phyloP scores from a whole-genome alignment of 2,329 filamentous ascomycete species.

The Ilyonectria destructans region DNA sequence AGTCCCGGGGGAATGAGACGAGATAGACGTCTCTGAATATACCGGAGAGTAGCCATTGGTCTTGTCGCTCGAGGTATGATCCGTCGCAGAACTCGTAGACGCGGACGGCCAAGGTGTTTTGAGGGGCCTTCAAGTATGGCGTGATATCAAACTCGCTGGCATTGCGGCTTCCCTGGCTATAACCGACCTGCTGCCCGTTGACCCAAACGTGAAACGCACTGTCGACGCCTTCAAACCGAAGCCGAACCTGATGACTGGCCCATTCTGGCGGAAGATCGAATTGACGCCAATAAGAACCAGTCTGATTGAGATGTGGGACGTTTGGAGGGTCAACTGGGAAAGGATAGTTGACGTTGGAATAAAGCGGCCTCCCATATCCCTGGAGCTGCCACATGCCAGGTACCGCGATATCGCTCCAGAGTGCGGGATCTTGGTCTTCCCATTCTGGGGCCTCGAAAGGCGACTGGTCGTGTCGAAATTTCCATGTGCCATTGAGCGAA shows the following conservation, averaged over 20 bases:
- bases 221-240: constrained; percentile 80
- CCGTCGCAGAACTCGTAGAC: constrained; percentile 80
- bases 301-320: constrained; percentile 74
- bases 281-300: constrained; percentile 71
- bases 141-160: constrained; percentile 80
- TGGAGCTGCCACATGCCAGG: constrained; percentile 80
- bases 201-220: constrained; percentile 79
- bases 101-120: constrained; percentile 69
- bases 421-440: constrained; percentile 20
- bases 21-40: constrained; percentile 79
- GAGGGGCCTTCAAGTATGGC: constrained; percentile 56
- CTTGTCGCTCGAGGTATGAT: constrained; percentile 78
- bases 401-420: constrained; percentile 66
- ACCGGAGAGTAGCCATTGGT: constrained; percentile 77
- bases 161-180: constrained; percentile 78
- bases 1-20: constrained; percentile 65
- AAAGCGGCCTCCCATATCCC: constrained; percentile 76
- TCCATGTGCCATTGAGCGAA: constrained; percentile 62
- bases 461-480: constrained; percentile 55
- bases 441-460: constrained; percentile 49
- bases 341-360: constrained; percentile 77
- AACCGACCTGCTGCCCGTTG: constrained; percentile 75
- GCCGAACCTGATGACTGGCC: constrained; percentile 65
- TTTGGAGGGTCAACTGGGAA: constrained; percentile 76
- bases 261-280: constrained; percentile 68